Evolutionary conservation across 805 yeast species (phyloP).

Genomic region (Starmerella cellae): DNA sequence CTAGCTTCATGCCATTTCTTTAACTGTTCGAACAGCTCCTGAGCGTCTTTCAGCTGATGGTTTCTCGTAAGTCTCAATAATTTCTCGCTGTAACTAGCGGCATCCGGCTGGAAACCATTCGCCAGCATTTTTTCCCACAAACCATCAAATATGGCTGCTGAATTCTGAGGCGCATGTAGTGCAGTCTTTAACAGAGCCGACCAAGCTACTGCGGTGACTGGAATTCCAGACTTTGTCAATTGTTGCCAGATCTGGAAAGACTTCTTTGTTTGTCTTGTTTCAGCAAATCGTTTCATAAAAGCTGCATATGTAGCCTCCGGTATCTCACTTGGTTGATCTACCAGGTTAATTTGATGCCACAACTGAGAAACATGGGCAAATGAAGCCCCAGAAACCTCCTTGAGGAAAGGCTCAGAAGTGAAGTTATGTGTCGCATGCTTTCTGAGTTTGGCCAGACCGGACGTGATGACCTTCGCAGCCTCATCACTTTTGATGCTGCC

Average conservation of each 20-base stretch:
- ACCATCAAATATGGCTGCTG: conserved; percentile 21
- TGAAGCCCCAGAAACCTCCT: conserved; percentile 17
- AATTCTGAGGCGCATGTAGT: conserved; percentile 25
- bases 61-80: conserved; percentile 37
- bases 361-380: conserved; percentile 20
- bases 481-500: conserved; percentile 11
- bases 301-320: conserved; percentile 23
- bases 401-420: conserved; percentile 17
- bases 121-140: conserved; percentile 31
- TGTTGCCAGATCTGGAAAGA: conserved; percentile 38
- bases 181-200: conserved; percentile 43
- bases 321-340: conserved; percentile 13
- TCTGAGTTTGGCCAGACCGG: conserved; percentile 16
- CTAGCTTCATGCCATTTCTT: neutral
- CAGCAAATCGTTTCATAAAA: conserved; percentile 25
- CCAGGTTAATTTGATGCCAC: conserved; percentile 23
- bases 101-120: conserved; percentile 32
- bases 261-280: conserved; percentile 19
- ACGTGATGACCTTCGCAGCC: conserved; percentile 9
- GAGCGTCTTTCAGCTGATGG: conserved; percentile 33
- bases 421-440: conserved; percentile 16
- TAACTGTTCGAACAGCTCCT: conserved; percentile 29
- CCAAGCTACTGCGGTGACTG: conserved; percentile 43
- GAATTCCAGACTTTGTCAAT: conserved; percentile 25
- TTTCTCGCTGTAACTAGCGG: conserved; percentile 36